Base-by-base conservation (phyloP, 129 eudicot genomes). In the Oenanthe sinensis region DNA sequence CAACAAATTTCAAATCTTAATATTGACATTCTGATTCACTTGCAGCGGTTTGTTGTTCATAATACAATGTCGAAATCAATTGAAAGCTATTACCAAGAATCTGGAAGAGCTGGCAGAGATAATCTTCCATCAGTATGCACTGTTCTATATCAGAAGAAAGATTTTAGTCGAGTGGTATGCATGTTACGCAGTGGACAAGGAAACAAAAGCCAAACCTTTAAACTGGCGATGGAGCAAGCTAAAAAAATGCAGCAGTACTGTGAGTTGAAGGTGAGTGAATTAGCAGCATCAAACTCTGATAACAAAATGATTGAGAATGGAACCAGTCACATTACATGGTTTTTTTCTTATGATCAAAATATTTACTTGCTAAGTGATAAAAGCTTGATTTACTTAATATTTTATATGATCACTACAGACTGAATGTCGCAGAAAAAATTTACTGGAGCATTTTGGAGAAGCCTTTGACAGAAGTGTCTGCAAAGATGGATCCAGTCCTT, bases 81-180 rank as follows among this genome's bases (percentile, higher is more conserved):
- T 54, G 99, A 96, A 87, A 92, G 99, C 84, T 96, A 96, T 69
- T 96, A 96, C 85, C 99, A 96, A 79, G 99, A 96, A 83, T 92
- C 99, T 65, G 99, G 99, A 82, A 86, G 99, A 89, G 97, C 97
- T 7, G 99, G 99, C 55, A 89, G 99, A 83, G 99, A 96, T 83
- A 85, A 82, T 83, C 88, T 87, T 17, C 83, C 93, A 77, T 82
- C 99, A 44, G 86, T 85, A 24, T 96, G 99, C 52, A 54, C 92
- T 79, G 91, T 85, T 77, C 74, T 96, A 30, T 92, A 92, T 83
- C 97, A 92, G 82, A 96, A 90, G 85, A 96, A 96, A 80, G 99
- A 96, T 90, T 96, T 96, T 84, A 90, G 99, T 81, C 86, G 97
- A 48, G 88, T 90, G 12, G 97, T 96, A 12, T 96, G 97, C 79